phyloP scores from a whole-genome alignment of 2,329 filamentous ascomycete species.

The Falciphora oryzae region DNA sequence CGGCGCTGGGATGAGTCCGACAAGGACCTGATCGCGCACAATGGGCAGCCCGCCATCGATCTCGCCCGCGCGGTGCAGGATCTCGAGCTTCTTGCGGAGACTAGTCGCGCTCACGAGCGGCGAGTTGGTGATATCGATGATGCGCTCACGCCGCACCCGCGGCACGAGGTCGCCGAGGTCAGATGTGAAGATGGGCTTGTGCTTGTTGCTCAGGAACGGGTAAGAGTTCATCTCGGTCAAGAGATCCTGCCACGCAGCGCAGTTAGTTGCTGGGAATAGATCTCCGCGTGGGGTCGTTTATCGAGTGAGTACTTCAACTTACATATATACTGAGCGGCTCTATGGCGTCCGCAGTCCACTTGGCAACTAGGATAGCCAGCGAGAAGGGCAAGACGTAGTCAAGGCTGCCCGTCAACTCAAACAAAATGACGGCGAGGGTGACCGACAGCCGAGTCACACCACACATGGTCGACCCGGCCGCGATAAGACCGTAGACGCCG shows the following conservation, averaged over 20 bases:
- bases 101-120: conserved; percentile 71
- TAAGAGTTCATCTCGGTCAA: conserved; percentile 97
- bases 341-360: conserved; percentile 95
- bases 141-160: conserved; percentile 64
- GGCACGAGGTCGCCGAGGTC: conserved; percentile 84
- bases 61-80: conserved; percentile 79
- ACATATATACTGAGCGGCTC: conserved; percentile 92
- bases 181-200: conserved; percentile 83
- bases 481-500: conserved; percentile 93
- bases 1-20: conserved; percentile 87
- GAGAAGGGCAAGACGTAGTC: conserved; percentile 96
- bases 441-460: conserved; percentile 91
- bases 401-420: conserved; percentile 90
- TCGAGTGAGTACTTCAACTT: conserved; percentile 25
- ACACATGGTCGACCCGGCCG: conserved; percentile 95
- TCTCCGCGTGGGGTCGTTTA: not conserved
- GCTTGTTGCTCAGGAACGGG: conserved; percentile 94
- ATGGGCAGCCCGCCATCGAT: conserved; percentile 90
- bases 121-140: conserved; percentile 84
- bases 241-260: conserved; percentile 55
- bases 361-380: conserved; percentile 84
- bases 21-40: conserved; percentile 68
- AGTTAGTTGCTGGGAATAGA: conserved; percentile 11
- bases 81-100: conserved; percentile 74
- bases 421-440: conserved; percentile 89